Percentiles rank a stretch among this genome's conserved stretches.
phyloP scores from a whole-genome alignment of 352 stramenopile genomes.

The Pythium biforme region DNA sequence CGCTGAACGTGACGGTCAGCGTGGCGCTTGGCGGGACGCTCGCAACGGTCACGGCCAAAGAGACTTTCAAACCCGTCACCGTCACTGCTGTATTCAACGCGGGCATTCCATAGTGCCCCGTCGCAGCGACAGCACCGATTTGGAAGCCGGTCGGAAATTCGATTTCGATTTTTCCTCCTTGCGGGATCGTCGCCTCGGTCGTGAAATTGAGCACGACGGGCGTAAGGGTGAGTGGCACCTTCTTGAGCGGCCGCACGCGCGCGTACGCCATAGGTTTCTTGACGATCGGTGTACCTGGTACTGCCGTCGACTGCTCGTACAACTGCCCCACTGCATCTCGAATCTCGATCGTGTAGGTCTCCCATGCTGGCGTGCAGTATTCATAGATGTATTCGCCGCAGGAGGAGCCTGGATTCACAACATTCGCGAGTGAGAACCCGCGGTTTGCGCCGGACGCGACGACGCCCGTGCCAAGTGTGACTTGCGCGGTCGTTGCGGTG shows the following conservation, averaged over 20 bases:
- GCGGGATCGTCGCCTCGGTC: constrained; percentile 36
- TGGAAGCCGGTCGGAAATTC: constrained; percentile 49
- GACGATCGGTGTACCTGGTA: constrained; percentile 59
- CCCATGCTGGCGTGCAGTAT: constrained; percentile 45
- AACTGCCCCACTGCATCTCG: constrained; percentile 37
- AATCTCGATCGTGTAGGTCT: constrained; percentile 41
- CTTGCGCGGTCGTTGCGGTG: constrained; percentile 11
- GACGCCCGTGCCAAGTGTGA: constrained; percentile 37
- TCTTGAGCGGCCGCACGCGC: constrained; percentile 44
- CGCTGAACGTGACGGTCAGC: constrained; percentile 43
- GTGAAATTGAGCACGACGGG: constrained; percentile 41
- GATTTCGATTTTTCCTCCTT: constrained; percentile 43
- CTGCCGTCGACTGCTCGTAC: constrained; percentile 39
- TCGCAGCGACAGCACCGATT: constrained; percentile 28
- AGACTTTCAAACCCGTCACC: constrained; percentile 28
- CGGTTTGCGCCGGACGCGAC: constrained; percentile 37
- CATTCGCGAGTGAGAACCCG: constrained; percentile 37
- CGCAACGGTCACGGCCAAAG: constrained; percentile 34
- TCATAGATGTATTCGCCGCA: constrained; percentile 59
- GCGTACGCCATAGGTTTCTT: constrained; percentile 57
- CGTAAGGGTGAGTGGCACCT: constrained; percentile 37
- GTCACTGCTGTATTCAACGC: constrained; percentile 32
- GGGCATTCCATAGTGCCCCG: constrained; percentile 34
- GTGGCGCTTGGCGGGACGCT: constrained; percentile 29
- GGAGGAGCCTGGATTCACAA: constrained; percentile 58